Evolutionary conservation across 1,139 yeast genomes (phyloP).

Genomic region (Candida labiduridarum): DNA sequence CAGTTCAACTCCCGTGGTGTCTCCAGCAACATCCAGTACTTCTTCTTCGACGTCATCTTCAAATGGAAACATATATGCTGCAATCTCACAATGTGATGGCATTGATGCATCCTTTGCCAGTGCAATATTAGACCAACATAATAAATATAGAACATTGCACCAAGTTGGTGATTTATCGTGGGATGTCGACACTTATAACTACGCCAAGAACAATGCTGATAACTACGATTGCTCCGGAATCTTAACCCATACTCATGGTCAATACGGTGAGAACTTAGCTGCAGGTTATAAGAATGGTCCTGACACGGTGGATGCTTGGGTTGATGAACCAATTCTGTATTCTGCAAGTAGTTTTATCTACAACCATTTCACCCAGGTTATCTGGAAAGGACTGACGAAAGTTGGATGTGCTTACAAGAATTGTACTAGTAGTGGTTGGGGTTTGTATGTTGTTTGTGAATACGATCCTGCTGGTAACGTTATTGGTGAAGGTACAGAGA

Average conservation of each 20-base stretch:
- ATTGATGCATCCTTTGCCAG: slow-evolving; percentile 33
- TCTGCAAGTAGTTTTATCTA: slow-evolving; percentile 31
- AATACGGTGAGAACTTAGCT: slow-evolving; percentile 87
- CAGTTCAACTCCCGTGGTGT: slow-evolving; percentile 4
- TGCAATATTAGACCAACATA: slow-evolving; percentile 51
- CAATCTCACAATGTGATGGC: slow-evolving; percentile 26
- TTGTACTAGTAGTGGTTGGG: slow-evolving; percentile 49
- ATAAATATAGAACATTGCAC: slow-evolving; percentile 59
- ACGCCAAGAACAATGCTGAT: slow-evolving; percentile 73
- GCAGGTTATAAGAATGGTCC: slow-evolving; percentile 62
- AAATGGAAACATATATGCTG: slow-evolving; percentile 20
- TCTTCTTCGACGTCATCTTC: slow-evolving; percentile 16
- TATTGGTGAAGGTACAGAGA: slow-evolving; percentile 47
- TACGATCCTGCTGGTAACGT: slow-evolving; percentile 58
- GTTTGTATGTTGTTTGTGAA: slow-evolving; percentile 54
- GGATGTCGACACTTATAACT: slow-evolving; percentile 61
- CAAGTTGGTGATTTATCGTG: slow-evolving; percentile 60
- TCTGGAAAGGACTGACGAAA: slow-evolving; percentile 71
- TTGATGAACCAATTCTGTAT: slow-evolving; percentile 63
- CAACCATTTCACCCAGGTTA: slow-evolving; percentile 85
- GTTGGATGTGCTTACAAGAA: slow-evolving; percentile 75
- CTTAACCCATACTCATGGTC: slow-evolving; percentile 76
- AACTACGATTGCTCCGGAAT: slow-evolving; percentile 68
- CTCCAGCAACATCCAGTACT: slow-evolving; percentile 14
- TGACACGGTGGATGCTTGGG: slow-evolving; percentile 80